A percentile compares a stretch with the other conserved stretches of the same genome.
Evolutionary conservation across 768 basidiomycete genomes (phyloP).

Genomic region (Ephemerocybe angulata): DNA sequence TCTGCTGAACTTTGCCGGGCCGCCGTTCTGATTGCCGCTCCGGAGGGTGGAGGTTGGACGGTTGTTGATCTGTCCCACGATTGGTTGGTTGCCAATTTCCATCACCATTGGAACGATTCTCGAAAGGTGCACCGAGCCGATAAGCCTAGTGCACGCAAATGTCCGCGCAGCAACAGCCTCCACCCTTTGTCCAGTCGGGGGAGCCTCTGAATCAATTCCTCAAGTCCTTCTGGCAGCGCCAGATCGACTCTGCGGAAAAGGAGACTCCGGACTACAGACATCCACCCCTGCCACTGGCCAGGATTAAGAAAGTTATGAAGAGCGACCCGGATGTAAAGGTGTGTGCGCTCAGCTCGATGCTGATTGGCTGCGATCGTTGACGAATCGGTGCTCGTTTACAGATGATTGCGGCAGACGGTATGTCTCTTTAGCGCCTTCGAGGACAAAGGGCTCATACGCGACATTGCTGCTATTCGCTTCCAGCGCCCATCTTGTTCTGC

Average conservation of each 20-base stretch:
- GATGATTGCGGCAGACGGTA: conserved; percentile 99
- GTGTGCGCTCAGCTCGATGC: conserved; percentile 21
- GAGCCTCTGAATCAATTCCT: conserved; percentile 86
- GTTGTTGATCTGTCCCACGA: conserved; percentile 6
- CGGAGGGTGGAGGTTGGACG: neutral
- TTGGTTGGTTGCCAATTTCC: conserved; percentile 6
- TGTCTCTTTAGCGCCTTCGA: conserved; percentile 3
- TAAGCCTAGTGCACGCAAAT: neutral
- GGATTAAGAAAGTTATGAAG: conserved; percentile 99
- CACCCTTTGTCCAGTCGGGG: conserved; percentile 76
- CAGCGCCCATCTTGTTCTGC: conserved; percentile 92
- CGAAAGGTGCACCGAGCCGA: neutral
- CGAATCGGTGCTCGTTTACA: conserved; percentile 25
- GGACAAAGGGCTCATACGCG: conserved; percentile 13
- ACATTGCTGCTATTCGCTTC: conserved; percentile 6
- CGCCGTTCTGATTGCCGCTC: too few species aligned
- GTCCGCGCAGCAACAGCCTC: conserved; percentile 13
- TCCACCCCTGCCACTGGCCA: conserved; percentile 84
- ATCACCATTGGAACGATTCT: neutral
- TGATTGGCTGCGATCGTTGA: conserved; percentile 10
- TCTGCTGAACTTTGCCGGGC: neutral
- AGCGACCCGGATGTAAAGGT: conserved; percentile 97
- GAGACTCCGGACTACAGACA: conserved; percentile 87
- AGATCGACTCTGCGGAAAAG: conserved; percentile 81
- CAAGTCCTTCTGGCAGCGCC: conserved; percentile 85